Percentiles rank a stretch among this genome's conserved stretches.
phyloP scores from a whole-genome alignment of 176 grass and related monocot genomes.

The Alloteropsis semialata region DNA sequence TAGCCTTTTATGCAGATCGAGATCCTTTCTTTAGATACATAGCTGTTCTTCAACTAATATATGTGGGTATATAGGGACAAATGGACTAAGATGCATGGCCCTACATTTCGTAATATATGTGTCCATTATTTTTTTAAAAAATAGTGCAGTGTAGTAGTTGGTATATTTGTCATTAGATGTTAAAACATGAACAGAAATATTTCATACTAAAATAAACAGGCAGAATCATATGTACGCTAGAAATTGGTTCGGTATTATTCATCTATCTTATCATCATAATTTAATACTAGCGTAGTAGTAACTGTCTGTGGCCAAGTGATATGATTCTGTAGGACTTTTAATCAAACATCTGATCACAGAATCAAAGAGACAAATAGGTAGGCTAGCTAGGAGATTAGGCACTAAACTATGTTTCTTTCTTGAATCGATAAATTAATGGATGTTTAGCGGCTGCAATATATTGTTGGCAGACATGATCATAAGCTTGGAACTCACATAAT shows the following conservation, averaged over 20 bases:
- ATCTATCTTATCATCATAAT: neutral
- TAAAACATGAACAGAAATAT: neutral
- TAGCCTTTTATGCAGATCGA: slow-evolving; percentile 18
- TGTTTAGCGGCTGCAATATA: neutral
- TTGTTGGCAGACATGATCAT: neutral
- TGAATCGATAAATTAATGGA: neutral
- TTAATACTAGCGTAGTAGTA: neutral
- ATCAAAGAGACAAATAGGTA: neutral
- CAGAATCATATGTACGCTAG: neutral
- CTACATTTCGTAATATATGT: neutral
- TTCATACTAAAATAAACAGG: neutral
- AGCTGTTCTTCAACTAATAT: neutral
- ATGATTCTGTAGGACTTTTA: neutral
- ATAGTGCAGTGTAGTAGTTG: too few relatives aligned
- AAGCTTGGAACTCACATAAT: slow-evolving; percentile 3
- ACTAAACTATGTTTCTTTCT: neutral
- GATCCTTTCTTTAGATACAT: neutral
- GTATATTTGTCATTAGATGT: neutral
- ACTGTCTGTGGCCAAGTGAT: neutral
- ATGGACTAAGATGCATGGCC: neutral
- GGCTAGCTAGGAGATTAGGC: neutral
- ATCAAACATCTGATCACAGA: neutral
- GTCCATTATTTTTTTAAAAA: neutral
- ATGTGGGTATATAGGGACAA: neutral
- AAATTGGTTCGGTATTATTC: neutral